Percentiles rank a stretch among this genome's conserved stretches.
Conservation (phyloP, 495 filamentous ascomycete species). For the Tetracladium marchalianum region DNA sequence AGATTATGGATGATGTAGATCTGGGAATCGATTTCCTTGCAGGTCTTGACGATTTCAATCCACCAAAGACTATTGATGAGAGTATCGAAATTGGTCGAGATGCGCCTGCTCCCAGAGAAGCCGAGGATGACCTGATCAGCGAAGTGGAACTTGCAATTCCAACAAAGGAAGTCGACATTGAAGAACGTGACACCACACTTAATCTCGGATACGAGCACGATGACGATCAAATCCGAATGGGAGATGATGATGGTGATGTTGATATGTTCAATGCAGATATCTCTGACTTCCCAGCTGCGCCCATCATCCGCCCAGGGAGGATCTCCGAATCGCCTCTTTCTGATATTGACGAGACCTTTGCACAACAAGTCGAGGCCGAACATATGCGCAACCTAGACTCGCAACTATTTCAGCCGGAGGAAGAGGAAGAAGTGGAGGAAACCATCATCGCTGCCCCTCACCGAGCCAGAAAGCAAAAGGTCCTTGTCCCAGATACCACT, state of each 20-base stretch:
- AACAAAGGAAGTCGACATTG: conserved; percentile 25
- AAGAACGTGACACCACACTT: conserved; percentile 32
- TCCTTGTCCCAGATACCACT: conserved; percentile 58
- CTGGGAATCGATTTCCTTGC: conserved; percentile 50
- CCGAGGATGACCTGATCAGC: conserved; percentile 66
- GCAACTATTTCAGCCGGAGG: conserved; percentile 27
- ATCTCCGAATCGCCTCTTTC: conserved; percentile 64
- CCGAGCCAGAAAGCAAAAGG: conserved; percentile 64
- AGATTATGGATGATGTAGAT: conserved; percentile 40
- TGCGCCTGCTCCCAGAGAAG: conserved; percentile 49
- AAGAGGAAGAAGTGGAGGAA: conserved; percentile 40
- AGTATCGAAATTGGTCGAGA: conserved; percentile 83
- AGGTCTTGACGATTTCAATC: conserved; percentile 33
- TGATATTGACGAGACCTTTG: conserved; percentile 49
- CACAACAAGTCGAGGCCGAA: conserved; percentile 42
- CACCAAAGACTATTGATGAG: conserved; percentile 38
- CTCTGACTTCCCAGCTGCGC: conserved; percentile 26
- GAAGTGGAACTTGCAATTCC: conserved; percentile 37
- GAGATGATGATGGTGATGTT: conserved; percentile 51
- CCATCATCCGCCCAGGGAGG: conserved; percentile 28
- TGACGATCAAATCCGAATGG: conserved; percentile 41
- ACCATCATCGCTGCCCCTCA: conserved; percentile 47
- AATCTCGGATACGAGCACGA: conserved; percentile 35
- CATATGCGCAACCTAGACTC: conserved; percentile 41
- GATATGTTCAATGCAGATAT: conserved; percentile 43